Evolutionary conservation across 768 basidiomycete genomes (phyloP), one percentile per base, ranked within the genome.

Genomic region (Rubroboletus pulcherrimus): DNA sequence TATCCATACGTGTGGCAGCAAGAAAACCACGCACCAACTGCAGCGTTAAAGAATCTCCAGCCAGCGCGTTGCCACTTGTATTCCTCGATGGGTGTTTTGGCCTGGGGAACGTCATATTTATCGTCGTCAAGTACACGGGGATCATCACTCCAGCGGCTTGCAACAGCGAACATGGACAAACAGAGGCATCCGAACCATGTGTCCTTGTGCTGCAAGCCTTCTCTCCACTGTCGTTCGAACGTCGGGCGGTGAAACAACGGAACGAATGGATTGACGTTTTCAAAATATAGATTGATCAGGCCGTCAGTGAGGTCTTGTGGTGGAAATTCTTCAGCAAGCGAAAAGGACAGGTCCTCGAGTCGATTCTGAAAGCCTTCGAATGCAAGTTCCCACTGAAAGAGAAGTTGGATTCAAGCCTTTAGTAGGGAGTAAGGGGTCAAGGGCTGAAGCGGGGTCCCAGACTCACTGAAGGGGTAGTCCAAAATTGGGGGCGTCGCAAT

Each of bases 181-280:
- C 86, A 85, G 7, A 87, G 74, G 47, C 77, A 76, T 7, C 79
- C 73, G 63, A 91, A 93, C 73, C 80, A 82, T 7, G 75, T 67
- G 55, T 88, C 79, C 15, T 71, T 74, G 30, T 78, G 73, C 60
- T 88, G 79, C 26, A 86, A 63, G 8, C 74, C 74, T 2, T 81
- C 77, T 33, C 65, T 72, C 75, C 83, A 85, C 44, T 86, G 81
- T 15, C 77, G 76, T 37, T 82, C 74, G 63, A 94, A 93, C 0
- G 85, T 84, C 6, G 83, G 83, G 21, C 78, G 79, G 64, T 93
- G 89, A 30, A 94, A 74, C 19, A 93, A 70, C 8, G 90, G 89
- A 52, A 83, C 76, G 35, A 81, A 74, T 30, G 67, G 63, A 63
- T 92, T 88, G 48, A 78, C 69, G 55, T 84, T 75, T 3, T 71